Percentiles rank a stretch among this genome's conserved stretches.
phyloP scores from a whole-genome alignment of 2,329 filamentous ascomycete species.

The Talaromyces funiculosus region DNA sequence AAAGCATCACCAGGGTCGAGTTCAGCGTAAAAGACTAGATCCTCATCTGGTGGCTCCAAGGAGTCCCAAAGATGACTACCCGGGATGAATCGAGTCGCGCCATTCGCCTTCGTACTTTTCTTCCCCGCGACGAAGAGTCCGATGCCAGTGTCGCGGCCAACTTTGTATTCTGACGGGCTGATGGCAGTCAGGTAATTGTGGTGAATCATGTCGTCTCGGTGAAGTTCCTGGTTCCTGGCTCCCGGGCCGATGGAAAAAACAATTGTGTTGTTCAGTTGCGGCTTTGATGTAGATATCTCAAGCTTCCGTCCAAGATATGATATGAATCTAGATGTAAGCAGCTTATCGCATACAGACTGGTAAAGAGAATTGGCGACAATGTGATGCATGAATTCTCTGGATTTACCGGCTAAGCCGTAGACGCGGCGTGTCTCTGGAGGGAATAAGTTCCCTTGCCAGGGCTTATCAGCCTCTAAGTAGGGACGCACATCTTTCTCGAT shows the following conservation, averaged over 20 bases:
- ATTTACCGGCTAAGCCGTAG: conserved; percentile 1
- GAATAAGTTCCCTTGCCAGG: neutral
- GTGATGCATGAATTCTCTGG: neutral
- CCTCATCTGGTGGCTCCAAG: neutral
- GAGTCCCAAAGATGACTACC: conserved; percentile 4
- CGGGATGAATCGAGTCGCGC: conserved; percentile 4
- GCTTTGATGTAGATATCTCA: neutral
- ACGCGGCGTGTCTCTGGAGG: conserved; percentile 3
- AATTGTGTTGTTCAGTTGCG: conserved; percentile 1
- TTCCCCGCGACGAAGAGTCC: neutral
- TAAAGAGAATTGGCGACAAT: neutral
- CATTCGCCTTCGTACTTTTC: neutral
- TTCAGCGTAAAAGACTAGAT: neutral
- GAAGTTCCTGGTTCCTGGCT: neutral
- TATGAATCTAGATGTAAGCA: neutral
- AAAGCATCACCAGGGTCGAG: conserved; percentile 4
- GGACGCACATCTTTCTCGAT: neutral
- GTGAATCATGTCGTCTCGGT: neutral
- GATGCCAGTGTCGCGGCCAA: neutral
- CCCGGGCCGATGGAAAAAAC: conserved; percentile 4
- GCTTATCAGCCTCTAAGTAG: neutral
- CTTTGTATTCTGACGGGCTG: neutral
- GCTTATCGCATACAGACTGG: neutral
- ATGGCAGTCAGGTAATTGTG: neutral
- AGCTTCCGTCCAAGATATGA: neutral